Evolutionary conservation across 352 stramenopile genomes (phyloP).

Genomic region (Saprolegnia diclina): DNA sequence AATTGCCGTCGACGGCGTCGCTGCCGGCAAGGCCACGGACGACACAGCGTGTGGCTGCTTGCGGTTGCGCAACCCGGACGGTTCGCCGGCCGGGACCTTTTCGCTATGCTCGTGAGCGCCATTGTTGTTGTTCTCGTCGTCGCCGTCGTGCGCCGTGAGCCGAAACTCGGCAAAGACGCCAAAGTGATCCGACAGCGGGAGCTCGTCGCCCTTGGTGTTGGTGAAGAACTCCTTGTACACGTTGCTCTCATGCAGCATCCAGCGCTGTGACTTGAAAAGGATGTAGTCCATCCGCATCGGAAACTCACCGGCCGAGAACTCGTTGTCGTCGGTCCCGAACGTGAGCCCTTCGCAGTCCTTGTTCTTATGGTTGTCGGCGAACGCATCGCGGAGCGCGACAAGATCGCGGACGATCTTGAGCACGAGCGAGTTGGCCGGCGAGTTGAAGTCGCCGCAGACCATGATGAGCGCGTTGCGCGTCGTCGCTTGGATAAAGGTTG

Average conservation of each 20-base stretch:
- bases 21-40: background rate
- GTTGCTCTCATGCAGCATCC: constrained; percentile 52
- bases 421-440: constrained; percentile 64
- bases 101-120: background rate
- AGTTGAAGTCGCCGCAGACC: constrained; percentile 80
- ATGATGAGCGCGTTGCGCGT: constrained; percentile 47
- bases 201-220: constrained; percentile 49
- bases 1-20: background rate
- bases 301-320: constrained; percentile 71
- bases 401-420: constrained; percentile 51
- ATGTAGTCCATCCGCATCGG: constrained; percentile 84
- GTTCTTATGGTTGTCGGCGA: constrained; percentile 58
- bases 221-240: constrained; percentile 78
- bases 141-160: constrained; percentile 27
- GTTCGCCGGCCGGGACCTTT: background rate
- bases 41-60: background rate
- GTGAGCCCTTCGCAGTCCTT: constrained; percentile 43
- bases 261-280: constrained; percentile 37
- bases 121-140: background rate
- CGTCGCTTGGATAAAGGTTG: constrained; percentile 60
- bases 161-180: constrained; percentile 64
- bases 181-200: constrained; percentile 72
- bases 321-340: constrained; percentile 73
- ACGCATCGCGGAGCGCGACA: constrained; percentile 54
- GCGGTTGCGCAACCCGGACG: background rate